Base-by-base conservation (phyloP, 345 rosid genomes). In the Eucalyptus erythrocorys region DNA sequence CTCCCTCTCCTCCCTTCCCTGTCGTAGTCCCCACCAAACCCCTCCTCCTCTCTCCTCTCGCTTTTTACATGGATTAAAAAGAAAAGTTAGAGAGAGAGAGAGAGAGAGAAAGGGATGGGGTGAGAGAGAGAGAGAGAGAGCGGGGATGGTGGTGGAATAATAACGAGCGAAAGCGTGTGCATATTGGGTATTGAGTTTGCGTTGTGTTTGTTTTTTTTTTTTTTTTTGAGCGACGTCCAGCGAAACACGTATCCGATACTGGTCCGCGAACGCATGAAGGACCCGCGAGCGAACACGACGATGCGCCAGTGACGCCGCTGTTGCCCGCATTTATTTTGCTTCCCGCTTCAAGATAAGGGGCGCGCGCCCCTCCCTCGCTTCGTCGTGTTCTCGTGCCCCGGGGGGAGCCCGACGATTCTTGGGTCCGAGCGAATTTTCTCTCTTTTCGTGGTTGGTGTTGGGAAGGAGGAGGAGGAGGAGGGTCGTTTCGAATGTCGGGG, bases 221-320 rank as follows among this genome's bases (percentile, higher is more conserved):
- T 68, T 14, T 71, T 37, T 71, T 37, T 21, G 82, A 76, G 84
- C 84, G 84, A 76, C 84, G 84, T 76, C 30, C 24, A 40, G 84
- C 24, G 40, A 91, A 92, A 88, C 91, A 92, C 93, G 94, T 91
- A 93, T 93, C 87, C 91, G 87, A 90, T 89, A 93, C 66, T 90
- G 93, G 94, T 93, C 96, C 96, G 94, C 91, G 92, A 85, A 90
- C 85, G 88, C 66, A 91, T 91, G 91, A 90, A 90, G 93, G 96
- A 92, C 91, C 61, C 89, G 90, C 42, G 91, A 88, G 68, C 43
- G 88, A 81, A 93, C 94, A 91, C 94, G 91, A 91, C 48, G 87
- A 91, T 87, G 27, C 87, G 32, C 86, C 81, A 88, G 66, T 66
- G 86, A 49, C 61, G 19, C 55, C 43, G 19, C 64, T 80, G 57